Evolutionary conservation across 306 rosid species (phyloP), one percentile per base, ranked within the genome.

Genomic region (Quercus agrifolia): DNA sequence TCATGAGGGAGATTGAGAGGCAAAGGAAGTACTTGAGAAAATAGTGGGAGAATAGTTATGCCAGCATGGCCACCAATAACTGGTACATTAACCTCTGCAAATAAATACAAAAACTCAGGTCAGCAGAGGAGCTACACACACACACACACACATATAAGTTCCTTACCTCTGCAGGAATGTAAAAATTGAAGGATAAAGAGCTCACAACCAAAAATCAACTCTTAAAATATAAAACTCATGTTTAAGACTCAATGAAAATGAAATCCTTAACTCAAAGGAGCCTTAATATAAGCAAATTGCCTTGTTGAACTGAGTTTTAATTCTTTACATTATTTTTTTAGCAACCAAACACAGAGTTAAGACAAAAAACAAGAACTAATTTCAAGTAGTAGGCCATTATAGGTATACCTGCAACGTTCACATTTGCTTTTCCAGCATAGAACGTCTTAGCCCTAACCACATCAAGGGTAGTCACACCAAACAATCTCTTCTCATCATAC

Each of bases 41-140:
- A 95, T 78, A 95, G 81, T 14, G 99, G 99, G 56, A 95, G 98
- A 86, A 95, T 95, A 27, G 99, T 95, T 33, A 95, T 56, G 76
- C 99, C 99, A 56, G 98, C 98, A 85, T 95, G 99, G 62, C 99
- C 99, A 80, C 99, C 99, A 58, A 95, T 89, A 85, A 95, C 98
- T 49, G 99, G 99, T 41, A 95, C 97, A 82, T 90, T 90, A 81
- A 95, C 99, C 87, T 82, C 99, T 95, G 94, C 89, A 83, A 83
- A 75, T 73, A 81, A 59, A 67, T 21, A 35, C 54, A 76, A 62
- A 79, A 55, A 59, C 31, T 66, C 79, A 41, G 25, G 52, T 56
- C 49, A 71, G 52, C 41, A 19, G 46, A 49, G n/a, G 4, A 14
- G 20, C 20, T 46, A 6, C 4, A 58, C 12, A 18, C n/a, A 30